A percentile compares a stretch with the other conserved stretches of the same genome.
phyloP scores from a whole-genome alignment of 805 yeast genomes.

The Wickerhamiella sergipiensis region DNA sequence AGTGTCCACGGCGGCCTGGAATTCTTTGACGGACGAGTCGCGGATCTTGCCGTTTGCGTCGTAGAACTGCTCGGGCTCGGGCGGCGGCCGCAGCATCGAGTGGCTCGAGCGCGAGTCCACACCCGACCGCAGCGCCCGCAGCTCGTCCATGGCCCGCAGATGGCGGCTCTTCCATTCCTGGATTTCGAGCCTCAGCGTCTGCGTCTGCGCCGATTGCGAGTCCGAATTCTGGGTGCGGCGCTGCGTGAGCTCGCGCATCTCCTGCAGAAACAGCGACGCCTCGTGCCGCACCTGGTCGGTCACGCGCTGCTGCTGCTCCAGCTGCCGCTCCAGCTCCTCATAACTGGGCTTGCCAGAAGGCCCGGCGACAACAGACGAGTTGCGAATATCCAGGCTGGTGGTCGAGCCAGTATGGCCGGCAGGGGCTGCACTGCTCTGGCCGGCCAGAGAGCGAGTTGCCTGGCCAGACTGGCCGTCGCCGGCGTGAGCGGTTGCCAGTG shows the following conservation, averaged over 20 bases:
- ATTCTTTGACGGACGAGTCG: conserved; percentile 17
- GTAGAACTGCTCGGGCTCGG: conserved; percentile 1
- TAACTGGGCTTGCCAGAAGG: neutral
- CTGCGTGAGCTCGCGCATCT: conserved; percentile 27
- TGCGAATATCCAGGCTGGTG: neutral
- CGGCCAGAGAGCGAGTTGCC: too few species aligned
- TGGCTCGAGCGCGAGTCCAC: neutral
- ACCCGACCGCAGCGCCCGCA: conserved; percentile 14
- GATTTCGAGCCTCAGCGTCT: conserved; percentile 22
- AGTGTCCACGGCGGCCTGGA: conserved; percentile 24
- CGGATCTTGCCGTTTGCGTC: conserved; percentile 20
- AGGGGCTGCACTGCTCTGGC: too few species aligned
- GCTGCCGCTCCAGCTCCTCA: conserved; percentile 8
- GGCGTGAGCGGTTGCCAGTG: too few species aligned
- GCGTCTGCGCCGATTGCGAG: conserved; percentile 17
- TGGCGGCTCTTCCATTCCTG: conserved; percentile 25
- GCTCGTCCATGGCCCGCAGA: conserved; percentile 20
- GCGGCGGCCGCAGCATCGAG: neutral
- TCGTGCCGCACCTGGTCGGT: conserved; percentile 28
- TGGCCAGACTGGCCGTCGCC: too few species aligned
- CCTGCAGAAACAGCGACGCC: conserved; percentile 24
- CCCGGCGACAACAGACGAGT: neutral
- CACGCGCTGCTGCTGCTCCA: conserved; percentile 18
- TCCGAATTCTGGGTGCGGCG: conserved; percentile 11
- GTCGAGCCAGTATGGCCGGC: neutral